Conservation (phyloP, 2,329 filamentous ascomycete species). For the Aspergillus flavus region DNA sequence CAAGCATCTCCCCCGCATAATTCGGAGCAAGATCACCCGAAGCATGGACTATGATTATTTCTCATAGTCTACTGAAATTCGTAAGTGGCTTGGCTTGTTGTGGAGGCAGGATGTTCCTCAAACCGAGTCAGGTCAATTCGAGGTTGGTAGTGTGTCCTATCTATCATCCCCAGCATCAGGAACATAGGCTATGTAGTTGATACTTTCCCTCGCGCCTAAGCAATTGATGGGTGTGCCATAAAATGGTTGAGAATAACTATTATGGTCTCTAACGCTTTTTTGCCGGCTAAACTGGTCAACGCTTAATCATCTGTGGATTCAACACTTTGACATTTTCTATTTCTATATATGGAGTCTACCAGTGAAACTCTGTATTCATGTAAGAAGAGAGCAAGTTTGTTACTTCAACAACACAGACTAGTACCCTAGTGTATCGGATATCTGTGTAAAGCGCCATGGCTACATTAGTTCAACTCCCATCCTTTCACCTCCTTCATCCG, state of each 20-base stretch:
- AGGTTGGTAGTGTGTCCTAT: no score
- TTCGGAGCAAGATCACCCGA: neutral
- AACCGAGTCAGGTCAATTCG: neutral
- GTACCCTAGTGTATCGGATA: neutral
- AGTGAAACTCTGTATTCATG: no score
- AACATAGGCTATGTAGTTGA: no score
- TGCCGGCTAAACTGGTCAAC: no score
- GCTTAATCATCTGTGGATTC: no score
- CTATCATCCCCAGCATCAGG: no score
- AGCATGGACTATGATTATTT: neutral
- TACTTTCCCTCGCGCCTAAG: no score
- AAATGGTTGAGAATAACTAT: no score
- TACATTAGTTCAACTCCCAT: conserved; percentile 12
- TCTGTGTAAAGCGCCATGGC: neutral
- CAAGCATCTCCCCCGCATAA: neutral
- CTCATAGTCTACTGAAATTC: neutral
- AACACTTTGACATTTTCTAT: no score
- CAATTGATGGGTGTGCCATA: no score
- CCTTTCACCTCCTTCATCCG: conserved; percentile 17
- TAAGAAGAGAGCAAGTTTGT: neutral
- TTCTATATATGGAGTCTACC: no score
- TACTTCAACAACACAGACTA: neutral
- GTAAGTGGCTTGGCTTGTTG: neutral
- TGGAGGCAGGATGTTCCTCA: neutral
- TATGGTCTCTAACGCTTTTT: no score